Evolutionary conservation across 345 rosid species (phyloP).

Genomic region (Corchorus olitorius): DNA sequence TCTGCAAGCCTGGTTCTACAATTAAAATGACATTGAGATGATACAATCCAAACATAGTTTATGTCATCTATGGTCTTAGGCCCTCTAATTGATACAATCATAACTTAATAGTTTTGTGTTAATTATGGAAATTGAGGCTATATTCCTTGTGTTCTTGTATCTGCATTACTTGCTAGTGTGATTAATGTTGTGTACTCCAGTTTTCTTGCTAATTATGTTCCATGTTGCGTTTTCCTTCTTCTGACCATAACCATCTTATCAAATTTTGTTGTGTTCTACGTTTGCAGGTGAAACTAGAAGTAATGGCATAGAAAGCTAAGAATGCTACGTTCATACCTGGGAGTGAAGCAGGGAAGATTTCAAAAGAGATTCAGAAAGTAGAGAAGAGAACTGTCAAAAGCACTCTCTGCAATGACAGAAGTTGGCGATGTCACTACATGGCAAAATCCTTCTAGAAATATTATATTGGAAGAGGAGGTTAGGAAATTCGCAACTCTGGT

Average conservation of each 20-base stretch:
- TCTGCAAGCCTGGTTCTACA: no score
- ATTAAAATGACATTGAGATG: no score
- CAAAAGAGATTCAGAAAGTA: conserved; percentile 89
- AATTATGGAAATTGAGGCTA: no score
- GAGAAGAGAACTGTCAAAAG: conserved; percentile 96
- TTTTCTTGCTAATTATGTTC: neutral
- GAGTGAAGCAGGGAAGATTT: conserved; percentile 82
- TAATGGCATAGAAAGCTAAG: conserved; percentile 95
- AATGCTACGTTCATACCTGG: conserved; percentile 87
- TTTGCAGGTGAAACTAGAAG: conserved; percentile 84
- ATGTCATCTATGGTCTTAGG: no score
- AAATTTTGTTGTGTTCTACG: neutral
- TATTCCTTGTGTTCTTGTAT: neutral
- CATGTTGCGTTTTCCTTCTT: neutral
- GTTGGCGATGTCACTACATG: conserved; percentile 97
- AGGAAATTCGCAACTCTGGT: no score
- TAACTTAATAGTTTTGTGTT: no score
- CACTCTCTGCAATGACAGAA: conserved; percentile 88
- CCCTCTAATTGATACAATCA: no score
- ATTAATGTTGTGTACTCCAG: neutral
- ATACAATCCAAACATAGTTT: no score
- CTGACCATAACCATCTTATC: neutral
- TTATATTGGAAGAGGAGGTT: no score
- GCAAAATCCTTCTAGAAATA: conserved; percentile 39
- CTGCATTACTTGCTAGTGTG: neutral